Evolutionary conservation across 129 eudicot genomes (phyloP).

Genomic region (Logfia minima): DNA sequence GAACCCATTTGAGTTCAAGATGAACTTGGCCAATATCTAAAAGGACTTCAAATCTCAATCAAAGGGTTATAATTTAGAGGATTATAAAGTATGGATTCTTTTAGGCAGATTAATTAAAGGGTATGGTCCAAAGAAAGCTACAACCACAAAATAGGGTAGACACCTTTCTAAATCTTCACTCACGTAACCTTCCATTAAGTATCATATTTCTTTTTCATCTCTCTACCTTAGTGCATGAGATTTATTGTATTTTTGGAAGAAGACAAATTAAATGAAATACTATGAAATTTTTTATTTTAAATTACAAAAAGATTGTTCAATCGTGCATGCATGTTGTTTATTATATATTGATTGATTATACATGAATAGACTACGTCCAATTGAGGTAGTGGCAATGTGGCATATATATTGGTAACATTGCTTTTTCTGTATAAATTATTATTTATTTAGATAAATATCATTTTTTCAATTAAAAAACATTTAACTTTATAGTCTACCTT

Average conservation of each 20-base stretch:
- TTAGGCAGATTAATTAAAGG: constrained; percentile 30
- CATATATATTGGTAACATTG: not conserved
- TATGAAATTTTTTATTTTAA: constrained; percentile 19
- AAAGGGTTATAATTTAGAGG: constrained; percentile 10
- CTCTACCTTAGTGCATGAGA: constrained; percentile 31
- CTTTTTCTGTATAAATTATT: constrained; percentile 16
- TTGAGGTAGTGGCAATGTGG: constrained; percentile 31
- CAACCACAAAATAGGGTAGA: constrained; percentile 33
- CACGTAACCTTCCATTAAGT: constrained; percentile 40
- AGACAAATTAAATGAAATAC: constrained; percentile 32
- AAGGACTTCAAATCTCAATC: constrained; percentile 18
- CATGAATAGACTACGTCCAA: constrained; percentile 40
- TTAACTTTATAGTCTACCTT: no score
- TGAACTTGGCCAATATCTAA: constrained; percentile 29
- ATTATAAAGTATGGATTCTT: constrained; percentile 35
- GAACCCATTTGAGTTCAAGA: constrained; percentile 29
- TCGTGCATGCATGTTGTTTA: constrained; percentile 43
- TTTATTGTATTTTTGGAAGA: constrained; percentile 31
- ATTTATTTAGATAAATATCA: not conserved
- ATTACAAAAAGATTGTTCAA: constrained; percentile 33
- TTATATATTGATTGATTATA: constrained; percentile 27
- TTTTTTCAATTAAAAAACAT: not conserved
- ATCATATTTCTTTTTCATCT: constrained; percentile 37
- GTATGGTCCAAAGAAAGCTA: constrained; percentile 45
- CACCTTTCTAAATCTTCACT: constrained; percentile 31